Base-by-base conservation (phyloP, 169 alveolate species). In the Cyclospora cayetanensis region DNA sequence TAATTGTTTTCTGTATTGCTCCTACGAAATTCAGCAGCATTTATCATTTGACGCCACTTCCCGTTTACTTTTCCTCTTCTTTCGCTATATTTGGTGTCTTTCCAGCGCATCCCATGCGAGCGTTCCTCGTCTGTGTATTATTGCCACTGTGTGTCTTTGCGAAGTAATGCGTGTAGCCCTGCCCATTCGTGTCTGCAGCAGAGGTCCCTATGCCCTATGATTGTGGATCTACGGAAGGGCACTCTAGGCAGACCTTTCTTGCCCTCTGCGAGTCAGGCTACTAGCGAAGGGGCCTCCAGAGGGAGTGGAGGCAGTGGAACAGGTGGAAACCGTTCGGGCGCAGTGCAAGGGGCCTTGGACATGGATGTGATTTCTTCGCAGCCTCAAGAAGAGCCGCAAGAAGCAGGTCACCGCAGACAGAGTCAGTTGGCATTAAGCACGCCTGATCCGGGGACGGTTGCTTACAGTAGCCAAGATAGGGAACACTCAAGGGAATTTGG, bases 401-500 rank as follows among this genome's bases (percentile, higher is more conserved):
- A 77, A 43, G 87, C 31, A 35, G 41, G 15, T 29, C 27, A 22
- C 55, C 52, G 41, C 42, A 35, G 87, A 11, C 87, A n/a, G 1
- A 27, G 87, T 25, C 87, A 77, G 42, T n/a, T 43, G 25, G 2
- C 70, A 1, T 3, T 46, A 20, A 29, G 43, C 50, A 43, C 70
- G 70, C 87, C 27, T 29, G 46, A 18, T 3, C 18, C 87, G 29
- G 87, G 29, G 34, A 77, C 35, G 4, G 43, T 29, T 43, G 46
- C 87, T 77, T 68, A 68, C 31, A 77, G 87, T 12, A 46, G 22
- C n/a, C 87, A 42, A 43, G 87, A 77, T 20, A 77, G 87, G 29
- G 87, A 77, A 15, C 87, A 42, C 20, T 77, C 87, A 4, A 39
- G 87, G 15, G 87, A 77, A 15, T 77, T 77, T 34, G 87, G 87